Percentiles rank a stretch among this genome's conserved stretches.
These are phyloP conservation scores for Trichoderma cornu-damae DNA, from an alignment of 2,329 filamentous ascomycete species.

Conservation along the genomic window DNA sequence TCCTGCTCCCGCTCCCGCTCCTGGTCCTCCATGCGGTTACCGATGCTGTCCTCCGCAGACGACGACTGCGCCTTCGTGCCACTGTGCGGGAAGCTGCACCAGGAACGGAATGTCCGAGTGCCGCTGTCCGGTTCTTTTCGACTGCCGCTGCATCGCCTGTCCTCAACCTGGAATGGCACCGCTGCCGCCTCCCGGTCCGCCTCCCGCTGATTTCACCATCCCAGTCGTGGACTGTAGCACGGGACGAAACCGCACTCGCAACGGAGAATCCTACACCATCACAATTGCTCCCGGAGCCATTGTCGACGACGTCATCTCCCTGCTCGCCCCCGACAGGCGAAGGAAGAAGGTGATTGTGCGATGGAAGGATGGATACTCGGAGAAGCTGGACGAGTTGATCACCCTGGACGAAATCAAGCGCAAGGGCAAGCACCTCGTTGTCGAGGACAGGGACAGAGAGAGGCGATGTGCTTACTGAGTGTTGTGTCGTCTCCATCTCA, in stretches of 20 bases:
- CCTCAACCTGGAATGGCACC: too few relatives aligned
- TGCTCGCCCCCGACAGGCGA: constrained; percentile 25
- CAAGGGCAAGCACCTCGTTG: constrained; percentile 23
- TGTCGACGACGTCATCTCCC: constrained; percentile 22
- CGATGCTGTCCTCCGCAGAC: background rate
- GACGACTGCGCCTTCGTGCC: background rate
- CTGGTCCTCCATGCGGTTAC: background rate
- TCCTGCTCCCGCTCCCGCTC: background rate
- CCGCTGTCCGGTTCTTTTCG: background rate
- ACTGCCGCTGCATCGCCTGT: background rate
- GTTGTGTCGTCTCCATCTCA: too few relatives aligned
- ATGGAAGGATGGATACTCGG: constrained; percentile 26
- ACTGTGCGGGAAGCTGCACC: background rate
- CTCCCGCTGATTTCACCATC: constrained; percentile 13
- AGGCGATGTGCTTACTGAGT: constrained; percentile 25
- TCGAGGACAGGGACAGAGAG: constrained; percentile 21
- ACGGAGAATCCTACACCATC: constrained; percentile 24
- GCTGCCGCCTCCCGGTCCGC: too few relatives aligned
- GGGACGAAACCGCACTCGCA: constrained; percentile 17
- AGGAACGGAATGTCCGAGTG: background rate
- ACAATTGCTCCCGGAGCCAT: constrained; percentile 21
- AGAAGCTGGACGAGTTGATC: constrained; percentile 24
- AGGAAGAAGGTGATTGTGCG: constrained; percentile 27
- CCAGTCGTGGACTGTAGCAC: constrained; percentile 24
- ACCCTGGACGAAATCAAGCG: constrained; percentile 24